Base-by-base conservation (phyloP, 331 rosid species). In the Cydonia oblonga region DNA sequence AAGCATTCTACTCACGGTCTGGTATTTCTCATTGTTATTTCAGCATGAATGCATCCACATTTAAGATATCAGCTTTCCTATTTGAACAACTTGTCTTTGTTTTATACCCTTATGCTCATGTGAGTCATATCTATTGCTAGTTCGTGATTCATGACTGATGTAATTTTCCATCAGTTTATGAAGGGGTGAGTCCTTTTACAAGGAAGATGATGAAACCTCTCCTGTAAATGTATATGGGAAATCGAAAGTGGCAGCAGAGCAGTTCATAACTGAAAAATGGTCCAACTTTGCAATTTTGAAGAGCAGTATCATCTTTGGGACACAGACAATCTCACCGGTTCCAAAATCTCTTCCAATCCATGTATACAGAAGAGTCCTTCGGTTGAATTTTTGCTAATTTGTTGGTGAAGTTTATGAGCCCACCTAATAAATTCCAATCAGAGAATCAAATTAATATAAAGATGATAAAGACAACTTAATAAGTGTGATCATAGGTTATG, bases 281-380 rank as follows among this genome's bases (percentile, higher is more conserved):
- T 77, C 85, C 1, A 91, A 91, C 86, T 85, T 77, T 75, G 91
- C 92, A 58, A 86, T 91, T 82, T 72, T 93, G 83, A 89, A 97
- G 86, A 91, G 97, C 78, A 91, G 96, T 78, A 93, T 93, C 82
- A 93, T 93, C 49, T 93, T 83, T 79, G 98, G 98, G 71, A 96
- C 91, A 66, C 97, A 91, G 83, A 88, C 97, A 28, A 66, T 86
- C 69, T 87, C 96, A 33, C 97, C 96, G 9, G 91, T 93, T 81
- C 83, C 95, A 61, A 90, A 89, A 79, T 93, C 98, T 79, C 98
- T 93, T 78, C 98, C 91, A 29, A 81, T 93, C 77, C 96, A 90
- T 96, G 96, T 38, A 38, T 90, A 51, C 11, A 42, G 61, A 56
- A 46, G 33, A 23, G 20, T 40, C 40, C 64, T 66, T 59, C 25